Base-by-base conservation (phyloP, 345 rosid species). In the Brassica juncea region DNA sequence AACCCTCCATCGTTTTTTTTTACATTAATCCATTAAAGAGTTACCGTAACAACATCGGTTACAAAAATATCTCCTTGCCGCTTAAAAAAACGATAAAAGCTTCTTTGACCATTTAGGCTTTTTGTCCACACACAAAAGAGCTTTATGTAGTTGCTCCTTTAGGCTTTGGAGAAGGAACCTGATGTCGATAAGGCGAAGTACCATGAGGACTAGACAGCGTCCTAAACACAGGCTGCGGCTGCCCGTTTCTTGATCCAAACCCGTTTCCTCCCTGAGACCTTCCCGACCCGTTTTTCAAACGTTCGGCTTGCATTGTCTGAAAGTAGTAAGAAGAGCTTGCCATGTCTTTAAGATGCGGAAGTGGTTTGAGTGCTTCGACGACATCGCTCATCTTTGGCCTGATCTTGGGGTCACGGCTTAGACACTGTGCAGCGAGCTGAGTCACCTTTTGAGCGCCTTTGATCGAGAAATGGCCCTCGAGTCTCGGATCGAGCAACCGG, bases 371-470 rank as follows among this genome's bases (percentile, higher is more conserved):
- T 8, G 76, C 87, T 83, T 86, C 88, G 2, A 91, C 92, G 16
- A 90, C 92, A 73, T 88, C 91, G 54, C 97, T 91, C 97, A 91
- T 91, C 62, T 87, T 84, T 5, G 97, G 97, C 73, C 97, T 86
- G 23, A 90, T 85, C 86, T 91, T 91, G 9, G 97, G 92, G 84
- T 91, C 92, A 47, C 92, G 88, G 87, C 86, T 87, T 27, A 91
- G 90, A 85, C 94, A 91, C 54, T 88, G 92, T 72, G 90, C 88
- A 70, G 97, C 94, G 55, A 91, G 83, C 71, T 88, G 92, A 49
- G 88, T 89, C 70, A 90, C 97, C 82, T 89, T 89, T 80, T 89
- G 92, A 11, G 92, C 92, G 42, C 92, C 94, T 83, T 88, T 91
- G 75, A 90, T 84, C 0, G 97, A 90, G 64, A 91, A 91, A 75